These are phyloP conservation scores for Hymenoscyphus salicellus DNA, from an alignment of 2,329 filamentous ascomycete genomes.

Conservation along the genomic window DNA sequence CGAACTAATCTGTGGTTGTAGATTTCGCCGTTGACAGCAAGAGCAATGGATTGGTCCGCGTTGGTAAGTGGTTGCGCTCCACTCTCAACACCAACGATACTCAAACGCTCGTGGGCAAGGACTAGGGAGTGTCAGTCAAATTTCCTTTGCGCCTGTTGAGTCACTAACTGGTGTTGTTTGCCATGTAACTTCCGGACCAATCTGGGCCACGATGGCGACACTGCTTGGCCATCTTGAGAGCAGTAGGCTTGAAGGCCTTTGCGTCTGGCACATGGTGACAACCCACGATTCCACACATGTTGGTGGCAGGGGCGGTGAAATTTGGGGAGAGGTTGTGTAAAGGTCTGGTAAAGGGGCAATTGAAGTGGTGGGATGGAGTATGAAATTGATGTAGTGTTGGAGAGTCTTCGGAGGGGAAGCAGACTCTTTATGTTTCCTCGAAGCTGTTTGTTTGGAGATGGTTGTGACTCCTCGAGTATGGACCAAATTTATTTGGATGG, in stretches of 20 bases:
- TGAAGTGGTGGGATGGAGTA: not conserved
- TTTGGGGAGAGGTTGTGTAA: not conserved
- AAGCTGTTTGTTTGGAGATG: not conserved
- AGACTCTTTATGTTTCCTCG: not conserved
- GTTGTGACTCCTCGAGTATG: not conserved
- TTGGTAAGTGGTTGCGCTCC: slow-evolving; percentile 95
- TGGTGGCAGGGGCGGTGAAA: slow-evolving; percentile 9
- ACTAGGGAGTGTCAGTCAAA: slow-evolving; percentile 50
- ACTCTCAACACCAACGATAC: slow-evolving; percentile 91
- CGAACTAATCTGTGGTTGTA: slow-evolving; percentile 98
- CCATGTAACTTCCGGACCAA: slow-evolving; percentile 92
- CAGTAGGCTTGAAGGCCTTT: slow-evolving; percentile 92
- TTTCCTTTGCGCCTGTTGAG: not conserved
- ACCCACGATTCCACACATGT: slow-evolving; percentile 27
- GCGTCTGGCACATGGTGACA: slow-evolving; percentile 77
- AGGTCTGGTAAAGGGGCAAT: not conserved
- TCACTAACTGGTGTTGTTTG: slow-evolving; percentile 81
- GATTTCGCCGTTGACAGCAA: slow-evolving; percentile 98
- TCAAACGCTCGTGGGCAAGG: slow-evolving; percentile 94
- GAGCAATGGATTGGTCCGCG: slow-evolving; percentile 79
- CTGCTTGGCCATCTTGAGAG: slow-evolving; percentile 91
- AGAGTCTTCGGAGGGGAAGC: not conserved
- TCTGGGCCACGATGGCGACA: slow-evolving; percentile 97
- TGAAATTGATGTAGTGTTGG: not conserved
- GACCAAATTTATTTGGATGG: slow-evolving; percentile 10